phyloP scores from a whole-genome alignment of 148 eudicot genomes.

The Cornus controversa region DNA sequence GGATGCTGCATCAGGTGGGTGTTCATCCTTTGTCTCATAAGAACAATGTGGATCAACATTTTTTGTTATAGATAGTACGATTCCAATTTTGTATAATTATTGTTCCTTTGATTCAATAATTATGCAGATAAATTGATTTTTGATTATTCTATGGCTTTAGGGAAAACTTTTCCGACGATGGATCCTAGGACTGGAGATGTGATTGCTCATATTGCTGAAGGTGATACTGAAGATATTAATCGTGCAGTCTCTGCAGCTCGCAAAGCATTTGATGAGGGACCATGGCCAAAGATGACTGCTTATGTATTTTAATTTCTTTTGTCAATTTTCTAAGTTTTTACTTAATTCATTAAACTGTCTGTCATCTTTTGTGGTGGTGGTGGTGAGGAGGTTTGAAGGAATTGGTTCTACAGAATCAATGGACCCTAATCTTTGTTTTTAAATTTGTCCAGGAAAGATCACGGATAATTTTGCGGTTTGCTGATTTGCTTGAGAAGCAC shows the following conservation, averaged over 20 bases:
- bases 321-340: too few species aligned
- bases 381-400: background rate
- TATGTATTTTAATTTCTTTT: slow-evolving; percentile 39
- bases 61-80: too few species aligned
- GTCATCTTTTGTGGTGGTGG: background rate
- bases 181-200: slow-evolving; percentile 84
- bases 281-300: slow-evolving; percentile 88
- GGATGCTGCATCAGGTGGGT: slow-evolving; percentile 65
- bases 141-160: slow-evolving; percentile 25
- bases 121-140: background rate
- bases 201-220: slow-evolving; percentile 75
- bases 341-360: background rate
- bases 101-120: background rate
- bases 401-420: too few species aligned
- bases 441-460: slow-evolving; percentile 49
- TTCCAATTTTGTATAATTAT: too few species aligned
- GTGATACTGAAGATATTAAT: slow-evolving; percentile 71
- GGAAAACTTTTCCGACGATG: slow-evolving; percentile 58
- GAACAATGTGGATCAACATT: background rate
- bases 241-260: slow-evolving; percentile 81
- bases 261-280: slow-evolving; percentile 84
- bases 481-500: slow-evolving; percentile 74
- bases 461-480: slow-evolving; percentile 48
- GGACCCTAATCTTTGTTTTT: background rate
- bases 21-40: background rate